A percentile compares a stretch with the other conserved stretches of the same genome.
These are phyloP conservation scores for Volutella citrinella DNA, from an alignment of 2,329 filamentous ascomycete genomes.

Conservation along the genomic window DNA sequence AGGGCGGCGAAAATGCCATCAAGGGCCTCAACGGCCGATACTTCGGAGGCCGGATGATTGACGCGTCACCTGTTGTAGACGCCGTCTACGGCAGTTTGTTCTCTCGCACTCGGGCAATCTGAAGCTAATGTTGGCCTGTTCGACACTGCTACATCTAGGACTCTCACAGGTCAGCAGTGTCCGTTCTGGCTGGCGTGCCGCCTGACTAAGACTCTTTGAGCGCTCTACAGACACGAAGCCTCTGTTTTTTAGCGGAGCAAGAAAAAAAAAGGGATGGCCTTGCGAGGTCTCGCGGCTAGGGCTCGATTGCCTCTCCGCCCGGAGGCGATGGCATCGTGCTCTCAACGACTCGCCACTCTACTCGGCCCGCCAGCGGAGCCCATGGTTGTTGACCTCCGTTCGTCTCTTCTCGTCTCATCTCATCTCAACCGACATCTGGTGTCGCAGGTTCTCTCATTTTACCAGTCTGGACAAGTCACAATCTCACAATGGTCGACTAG, in stretches of 20 bases:
- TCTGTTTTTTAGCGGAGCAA: constrained; percentile 7
- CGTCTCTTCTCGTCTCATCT: too few species aligned
- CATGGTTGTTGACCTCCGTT: background rate
- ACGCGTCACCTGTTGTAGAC: constrained; percentile 93
- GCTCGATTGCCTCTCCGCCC: too few species aligned
- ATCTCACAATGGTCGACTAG: constrained; percentile 9
- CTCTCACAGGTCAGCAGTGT: constrained; percentile 36
- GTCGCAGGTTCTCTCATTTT: constrained; percentile 22
- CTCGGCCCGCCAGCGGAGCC: constrained; percentile 2
- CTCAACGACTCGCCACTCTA: background rate
- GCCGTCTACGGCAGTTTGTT: constrained; percentile 98
- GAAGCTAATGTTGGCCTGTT: constrained; percentile 54
- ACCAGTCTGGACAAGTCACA: constrained; percentile 14
- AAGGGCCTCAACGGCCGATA: constrained; percentile 96
- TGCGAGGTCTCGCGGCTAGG: too few species aligned
- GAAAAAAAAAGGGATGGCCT: background rate
- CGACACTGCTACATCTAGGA: constrained; percentile 48
- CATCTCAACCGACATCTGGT: constrained; percentile 23
- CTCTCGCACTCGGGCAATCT: constrained; percentile 80
- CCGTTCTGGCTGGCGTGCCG: constrained; percentile 19
- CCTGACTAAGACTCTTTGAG: constrained; percentile 25
- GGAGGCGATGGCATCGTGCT: background rate
- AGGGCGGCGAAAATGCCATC: constrained; percentile 95
- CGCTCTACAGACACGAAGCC: constrained; percentile 27
- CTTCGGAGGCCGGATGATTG: constrained; percentile 91